Evolutionary conservation across 305 asterid species (phyloP), one percentile per base, ranked within the genome.

Genomic region (Fraxinus latifolia): DNA sequence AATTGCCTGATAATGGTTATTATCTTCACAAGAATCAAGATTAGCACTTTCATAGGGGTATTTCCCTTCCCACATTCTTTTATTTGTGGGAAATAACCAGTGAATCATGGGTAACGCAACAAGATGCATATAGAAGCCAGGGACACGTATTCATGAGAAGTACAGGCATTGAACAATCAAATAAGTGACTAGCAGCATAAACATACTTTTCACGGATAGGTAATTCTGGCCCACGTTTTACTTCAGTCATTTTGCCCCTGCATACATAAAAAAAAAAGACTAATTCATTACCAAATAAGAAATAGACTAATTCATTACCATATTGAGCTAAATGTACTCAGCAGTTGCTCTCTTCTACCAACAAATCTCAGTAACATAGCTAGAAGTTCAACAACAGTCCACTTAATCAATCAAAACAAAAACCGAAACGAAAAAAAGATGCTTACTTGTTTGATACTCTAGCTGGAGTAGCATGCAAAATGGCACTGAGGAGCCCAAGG

Each of bases 401-500:
- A 72, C 29, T 72, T 72, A 15, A 33, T 72, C 70, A 85, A 76
- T 77, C 44, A 78, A 80, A 60, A 78, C 7, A 65, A 15, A 76
- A 82, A 81, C 60, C 60, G n/a, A 36, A 77, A 58, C 9, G 73
- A 79, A 11, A 36, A 5, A 76, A 44, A 78, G 73, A 53, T 33
- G 78, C 81, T 83, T 83, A 93, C 97, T 83, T 87, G 85, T 90
- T 84, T 77, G 95, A 85, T 77, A 96, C 91, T 89, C 97, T 90
- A 81, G 99, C 91, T 68, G 99, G 99, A 82, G 97, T 93, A 82
- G 98, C 97, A 88, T 96, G 99, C 91, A 94, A 87, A 87, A 96
- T 92, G 82, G 99, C 95, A 90, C 98, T 91, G 72, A 96, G 98
- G 33, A 96, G 79, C 84, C 99, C 98, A 84, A 96, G 98, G 83